Conservation (phyloP, 805 yeast species). For the Teunomyces barrocoloradensis region DNA sequence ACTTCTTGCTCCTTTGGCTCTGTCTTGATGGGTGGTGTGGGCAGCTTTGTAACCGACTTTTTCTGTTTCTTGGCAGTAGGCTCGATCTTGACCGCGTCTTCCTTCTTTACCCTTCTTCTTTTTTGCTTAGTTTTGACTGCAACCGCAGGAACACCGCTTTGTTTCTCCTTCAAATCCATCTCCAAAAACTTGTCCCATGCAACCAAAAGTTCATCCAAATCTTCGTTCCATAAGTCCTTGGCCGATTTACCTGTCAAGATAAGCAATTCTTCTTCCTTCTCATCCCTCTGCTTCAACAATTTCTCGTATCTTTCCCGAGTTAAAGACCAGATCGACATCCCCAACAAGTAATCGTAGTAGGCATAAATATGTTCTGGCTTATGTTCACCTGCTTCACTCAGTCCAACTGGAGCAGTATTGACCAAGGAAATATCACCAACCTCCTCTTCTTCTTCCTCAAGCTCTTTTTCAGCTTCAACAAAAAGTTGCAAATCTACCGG, state of each 20-base stretch:
- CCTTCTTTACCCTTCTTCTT: conserved; percentile 12
- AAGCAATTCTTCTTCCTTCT: conserved; percentile 69
- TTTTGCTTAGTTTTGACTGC: conserved; percentile 41
- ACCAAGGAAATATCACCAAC: conserved; percentile 27
- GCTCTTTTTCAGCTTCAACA: conserved; percentile 27
- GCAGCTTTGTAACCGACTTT: neutral
- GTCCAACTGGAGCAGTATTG: conserved; percentile 22
- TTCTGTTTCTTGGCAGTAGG: conserved; percentile 8
- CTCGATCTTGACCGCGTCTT: conserved; percentile 7
- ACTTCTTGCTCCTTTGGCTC: neutral
- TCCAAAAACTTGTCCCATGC: conserved; percentile 68
- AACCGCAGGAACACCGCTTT: conserved; percentile 44
- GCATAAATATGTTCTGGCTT: conserved; percentile 56
- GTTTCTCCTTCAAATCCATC: conserved; percentile 61
- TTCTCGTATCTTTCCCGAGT: conserved; percentile 86
- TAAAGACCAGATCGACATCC: conserved; percentile 92
- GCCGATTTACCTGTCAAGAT: conserved; percentile 64
- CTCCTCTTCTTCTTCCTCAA: conserved; percentile 44
- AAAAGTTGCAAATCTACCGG: conserved; percentile 19
- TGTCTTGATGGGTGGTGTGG: neutral
- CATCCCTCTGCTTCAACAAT: conserved; percentile 68
- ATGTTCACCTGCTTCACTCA: conserved; percentile 36
- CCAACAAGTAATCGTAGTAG: conserved; percentile 81
- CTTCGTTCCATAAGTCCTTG: conserved; percentile 84
- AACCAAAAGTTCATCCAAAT: conserved; percentile 68